A percentile compares a stretch with the other conserved stretches of the same genome.
These are phyloP conservation scores for Grosmannia huntii DNA, from an alignment of 2,329 filamentous ascomycete genomes.

Conservation along the genomic window DNA sequence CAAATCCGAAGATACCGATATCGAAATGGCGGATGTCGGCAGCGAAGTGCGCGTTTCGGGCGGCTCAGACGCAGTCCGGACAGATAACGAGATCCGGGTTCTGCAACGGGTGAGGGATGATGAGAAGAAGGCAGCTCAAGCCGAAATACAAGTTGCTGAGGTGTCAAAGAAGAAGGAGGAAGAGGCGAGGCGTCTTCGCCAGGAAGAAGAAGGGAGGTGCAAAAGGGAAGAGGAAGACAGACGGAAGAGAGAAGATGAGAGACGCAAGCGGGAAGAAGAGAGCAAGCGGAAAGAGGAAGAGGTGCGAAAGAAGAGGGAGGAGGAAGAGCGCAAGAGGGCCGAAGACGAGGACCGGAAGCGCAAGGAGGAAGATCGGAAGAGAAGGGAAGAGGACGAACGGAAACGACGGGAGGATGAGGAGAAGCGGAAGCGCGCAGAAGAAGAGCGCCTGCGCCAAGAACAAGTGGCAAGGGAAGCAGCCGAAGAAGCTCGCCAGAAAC, in stretches of 20 bases:
- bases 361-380: conserved; percentile 13
- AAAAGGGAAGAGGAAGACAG: conserved; percentile 23
- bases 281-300: conserved; percentile 18
- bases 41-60: not conserved
- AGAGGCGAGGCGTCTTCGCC: conserved; percentile 18
- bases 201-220: conserved; percentile 22
- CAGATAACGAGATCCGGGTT: not conserved
- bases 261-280: conserved; percentile 22
- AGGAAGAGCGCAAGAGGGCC: conserved; percentile 18
- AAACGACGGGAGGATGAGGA: conserved; percentile 22
- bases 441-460: conserved; percentile 31
- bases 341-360: conserved; percentile 22
- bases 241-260: conserved; percentile 21
- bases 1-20: conserved; percentile 42
- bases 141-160: conserved; percentile 13
- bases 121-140: conserved; percentile 18
- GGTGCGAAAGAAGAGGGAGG: conserved; percentile 15
- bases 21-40: conserved; percentile 40
- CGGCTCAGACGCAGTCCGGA: not conserved
- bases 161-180: conserved; percentile 21
- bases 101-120: conserved; percentile 15
- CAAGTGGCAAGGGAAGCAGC: conserved; percentile 34
- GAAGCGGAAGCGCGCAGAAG: conserved; percentile 17
- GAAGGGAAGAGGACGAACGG: conserved; percentile 16
- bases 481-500: conserved; percentile 34